These are phyloP conservation scores for Pseudocercospora eumusae DNA, from an alignment of 2,329 filamentous ascomycete species.

Conservation along the genomic window DNA sequence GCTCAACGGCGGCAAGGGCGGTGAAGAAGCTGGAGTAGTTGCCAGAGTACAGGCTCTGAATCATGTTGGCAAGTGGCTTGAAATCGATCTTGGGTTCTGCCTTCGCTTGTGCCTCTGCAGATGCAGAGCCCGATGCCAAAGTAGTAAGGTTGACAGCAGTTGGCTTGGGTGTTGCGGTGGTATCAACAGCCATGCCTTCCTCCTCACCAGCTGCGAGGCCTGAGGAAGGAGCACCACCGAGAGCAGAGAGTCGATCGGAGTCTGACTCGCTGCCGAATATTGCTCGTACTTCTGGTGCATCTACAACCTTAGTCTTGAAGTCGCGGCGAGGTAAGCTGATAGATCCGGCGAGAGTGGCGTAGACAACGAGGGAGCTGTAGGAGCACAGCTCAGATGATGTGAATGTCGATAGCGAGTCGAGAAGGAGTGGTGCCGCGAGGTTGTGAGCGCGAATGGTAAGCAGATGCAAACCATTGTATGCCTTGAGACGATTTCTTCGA, in stretches of 20 bases:
- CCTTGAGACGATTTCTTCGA: slow-evolving; percentile 95
- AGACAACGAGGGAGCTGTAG: slow-evolving; percentile 91
- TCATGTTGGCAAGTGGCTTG: slow-evolving; percentile 79
- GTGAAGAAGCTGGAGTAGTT: slow-evolving; percentile 94
- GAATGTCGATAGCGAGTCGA: slow-evolving; percentile 96
- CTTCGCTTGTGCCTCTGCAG: slow-evolving; percentile 65
- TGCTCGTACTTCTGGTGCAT: slow-evolving; percentile 96
- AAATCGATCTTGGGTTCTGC: slow-evolving; percentile 85
- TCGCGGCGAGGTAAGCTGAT: slow-evolving; percentile 94
- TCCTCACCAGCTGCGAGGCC: slow-evolving; percentile 76
- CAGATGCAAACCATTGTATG: slow-evolving; percentile 92
- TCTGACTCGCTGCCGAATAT: slow-evolving; percentile 75
- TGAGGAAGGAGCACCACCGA: slow-evolving; percentile 77
- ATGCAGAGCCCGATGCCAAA: slow-evolving; percentile 62
- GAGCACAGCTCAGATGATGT: slow-evolving; percentile 98
- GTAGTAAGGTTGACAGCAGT: slow-evolving; percentile 86
- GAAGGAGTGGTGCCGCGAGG: slow-evolving; percentile 83
- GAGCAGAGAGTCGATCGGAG: slow-evolving; percentile 81
- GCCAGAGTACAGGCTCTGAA: slow-evolving; percentile 88
- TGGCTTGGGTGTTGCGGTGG: slow-evolving; percentile 47
- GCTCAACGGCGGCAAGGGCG: slow-evolving; percentile 84
- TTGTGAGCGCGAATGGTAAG: slow-evolving; percentile 91
- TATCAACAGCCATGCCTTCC: slow-evolving; percentile 58
- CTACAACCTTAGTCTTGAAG: slow-evolving; percentile 98
- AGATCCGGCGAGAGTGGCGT: slow-evolving; percentile 91